Evolutionary conservation across 495 filamentous ascomycete genomes (phyloP).

Genomic region (Cercophora samala): DNA sequence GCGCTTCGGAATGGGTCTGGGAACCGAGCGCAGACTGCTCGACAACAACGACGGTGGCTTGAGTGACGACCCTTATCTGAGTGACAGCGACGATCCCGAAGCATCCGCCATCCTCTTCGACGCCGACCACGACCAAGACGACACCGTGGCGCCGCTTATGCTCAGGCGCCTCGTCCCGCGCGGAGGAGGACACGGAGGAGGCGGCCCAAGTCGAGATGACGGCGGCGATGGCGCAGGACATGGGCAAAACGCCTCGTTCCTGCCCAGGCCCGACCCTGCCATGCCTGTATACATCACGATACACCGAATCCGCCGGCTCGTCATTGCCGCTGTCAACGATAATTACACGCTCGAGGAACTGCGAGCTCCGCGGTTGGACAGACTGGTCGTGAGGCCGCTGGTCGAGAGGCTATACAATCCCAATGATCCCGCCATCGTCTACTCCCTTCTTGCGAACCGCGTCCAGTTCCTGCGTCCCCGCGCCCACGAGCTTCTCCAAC

Average conservation of each 20-base stretch:
- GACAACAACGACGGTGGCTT: conserved; percentile 17
- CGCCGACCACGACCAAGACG: conserved; percentile 12
- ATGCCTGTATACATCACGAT: conserved; percentile 48
- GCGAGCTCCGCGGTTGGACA: conserved; percentile 55
- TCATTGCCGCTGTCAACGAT: conserved; percentile 48
- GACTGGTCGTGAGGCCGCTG: conserved; percentile 55
- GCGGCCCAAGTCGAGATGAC: conserved; percentile 9
- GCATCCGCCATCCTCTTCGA: conserved; percentile 19
- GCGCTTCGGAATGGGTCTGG: conserved; percentile 8
- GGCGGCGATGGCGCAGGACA: conserved; percentile 1
- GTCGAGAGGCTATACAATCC: conserved; percentile 58
- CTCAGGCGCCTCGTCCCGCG: conserved; percentile 18
- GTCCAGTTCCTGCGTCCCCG: conserved; percentile 61
- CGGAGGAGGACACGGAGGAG: conserved; percentile 9
- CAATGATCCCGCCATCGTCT: conserved; percentile 58
- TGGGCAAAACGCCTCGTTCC: conserved; percentile 1
- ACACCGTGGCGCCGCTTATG: conserved; percentile 24
- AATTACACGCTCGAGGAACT: conserved; percentile 60
- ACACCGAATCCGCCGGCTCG: conserved; percentile 37
- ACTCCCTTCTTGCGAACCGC: conserved; percentile 62
- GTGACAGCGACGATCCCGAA: conserved; percentile 26
- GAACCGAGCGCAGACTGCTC: conserved; percentile 4
- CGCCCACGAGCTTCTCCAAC: conserved; percentile 52
- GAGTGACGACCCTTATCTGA: conserved; percentile 14
- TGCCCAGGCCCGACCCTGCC: conserved; percentile 13